Percentiles rank a stretch among this genome's conserved stretches.
Evolutionary conservation across 345 rosid species (phyloP).

Genomic region (Rhizophora apiculata): DNA sequence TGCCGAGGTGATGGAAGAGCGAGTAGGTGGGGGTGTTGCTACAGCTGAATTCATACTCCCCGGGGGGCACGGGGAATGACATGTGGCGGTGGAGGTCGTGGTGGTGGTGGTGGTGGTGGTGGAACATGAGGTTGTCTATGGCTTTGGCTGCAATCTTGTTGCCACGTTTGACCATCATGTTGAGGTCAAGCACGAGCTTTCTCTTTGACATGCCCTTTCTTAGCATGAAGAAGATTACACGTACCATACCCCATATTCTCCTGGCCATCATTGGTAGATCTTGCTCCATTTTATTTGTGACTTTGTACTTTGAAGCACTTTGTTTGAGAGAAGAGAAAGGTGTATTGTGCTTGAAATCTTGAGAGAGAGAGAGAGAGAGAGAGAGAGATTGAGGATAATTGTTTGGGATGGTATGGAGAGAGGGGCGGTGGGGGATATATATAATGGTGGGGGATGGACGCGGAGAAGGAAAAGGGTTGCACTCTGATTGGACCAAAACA

Average conservation of each 20-base stretch:
- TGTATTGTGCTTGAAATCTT: too few relatives aligned
- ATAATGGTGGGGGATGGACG: too few relatives aligned
- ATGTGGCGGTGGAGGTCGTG: constrained; percentile 20
- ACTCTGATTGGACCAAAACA: too few relatives aligned
- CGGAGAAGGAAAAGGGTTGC: too few relatives aligned
- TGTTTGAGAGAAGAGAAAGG: not conserved
- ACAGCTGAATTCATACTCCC: constrained; percentile 46
- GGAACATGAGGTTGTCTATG: constrained; percentile 24
- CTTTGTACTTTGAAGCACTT: not conserved
- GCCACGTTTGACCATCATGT: constrained; percentile 27
- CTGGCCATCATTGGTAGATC: constrained; percentile 17
- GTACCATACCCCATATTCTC: constrained; percentile 18
- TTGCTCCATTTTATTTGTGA: constrained; percentile 7
- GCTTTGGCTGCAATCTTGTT: constrained; percentile 29
- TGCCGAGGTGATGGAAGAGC: constrained; percentile 8
- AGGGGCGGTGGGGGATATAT: too few relatives aligned
- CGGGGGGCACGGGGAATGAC: constrained; percentile 21
- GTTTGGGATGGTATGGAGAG: too few relatives aligned
- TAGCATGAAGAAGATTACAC: constrained; percentile 23
- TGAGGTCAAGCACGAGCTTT: constrained; percentile 23
- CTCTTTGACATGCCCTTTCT: constrained; percentile 31
- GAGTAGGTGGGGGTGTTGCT: constrained; percentile 23
- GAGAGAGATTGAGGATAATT: too few relatives aligned
- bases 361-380: too few relatives aligned
- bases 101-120: constrained; percentile 19